phyloP scores from a whole-genome alignment of 352 stramenopile genomes.

The Phytophthora palmivora region DNA sequence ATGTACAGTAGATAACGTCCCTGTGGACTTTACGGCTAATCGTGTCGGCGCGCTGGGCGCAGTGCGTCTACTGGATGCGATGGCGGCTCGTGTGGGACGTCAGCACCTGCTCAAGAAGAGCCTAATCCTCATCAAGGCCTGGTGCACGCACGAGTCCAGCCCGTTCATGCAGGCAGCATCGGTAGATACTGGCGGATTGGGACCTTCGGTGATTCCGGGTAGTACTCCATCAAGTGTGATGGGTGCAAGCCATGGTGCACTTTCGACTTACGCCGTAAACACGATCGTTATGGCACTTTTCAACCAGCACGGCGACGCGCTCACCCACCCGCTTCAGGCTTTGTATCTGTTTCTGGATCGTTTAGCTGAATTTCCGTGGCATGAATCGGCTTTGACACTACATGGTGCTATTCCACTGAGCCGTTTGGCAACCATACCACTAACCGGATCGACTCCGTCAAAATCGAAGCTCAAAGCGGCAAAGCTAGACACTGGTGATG shows the following conservation, averaged over 20 bases:
- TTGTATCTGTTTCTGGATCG: conserved; percentile 88
- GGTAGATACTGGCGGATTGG: conserved; percentile 22
- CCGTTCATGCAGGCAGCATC: conserved; percentile 55
- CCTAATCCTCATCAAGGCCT: conserved; percentile 91
- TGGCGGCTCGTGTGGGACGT: conserved; percentile 78
- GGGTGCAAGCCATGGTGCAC: conserved; percentile 75
- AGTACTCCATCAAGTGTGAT: conserved; percentile 64
- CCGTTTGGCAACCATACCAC: conserved; percentile 48
- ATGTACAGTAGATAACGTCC: conserved; percentile 92
- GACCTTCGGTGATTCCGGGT: conserved; percentile 14
- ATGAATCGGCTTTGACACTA: conserved; percentile 81
- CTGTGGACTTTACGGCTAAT: conserved; percentile 90
- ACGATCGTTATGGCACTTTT: conserved; percentile 92
- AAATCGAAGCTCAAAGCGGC: conserved; percentile 26
- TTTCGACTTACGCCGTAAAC: conserved; percentile 90
- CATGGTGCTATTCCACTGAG: conserved; percentile 73
- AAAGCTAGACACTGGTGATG: conserved; percentile 49
- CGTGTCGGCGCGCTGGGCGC: conserved; percentile 81
- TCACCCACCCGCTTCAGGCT: conserved; percentile 84
- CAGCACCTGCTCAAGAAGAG: conserved; percentile 90
- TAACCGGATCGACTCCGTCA: conserved; percentile 33
- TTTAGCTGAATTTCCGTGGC: conserved; percentile 88
- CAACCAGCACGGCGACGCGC: conserved; percentile 75
- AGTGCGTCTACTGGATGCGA: conserved; percentile 85
- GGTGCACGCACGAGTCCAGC: conserved; percentile 88